phyloP scores from a whole-genome alignment of 2,329 filamentous ascomycete genomes.

The Curvularia eragrostidis region DNA sequence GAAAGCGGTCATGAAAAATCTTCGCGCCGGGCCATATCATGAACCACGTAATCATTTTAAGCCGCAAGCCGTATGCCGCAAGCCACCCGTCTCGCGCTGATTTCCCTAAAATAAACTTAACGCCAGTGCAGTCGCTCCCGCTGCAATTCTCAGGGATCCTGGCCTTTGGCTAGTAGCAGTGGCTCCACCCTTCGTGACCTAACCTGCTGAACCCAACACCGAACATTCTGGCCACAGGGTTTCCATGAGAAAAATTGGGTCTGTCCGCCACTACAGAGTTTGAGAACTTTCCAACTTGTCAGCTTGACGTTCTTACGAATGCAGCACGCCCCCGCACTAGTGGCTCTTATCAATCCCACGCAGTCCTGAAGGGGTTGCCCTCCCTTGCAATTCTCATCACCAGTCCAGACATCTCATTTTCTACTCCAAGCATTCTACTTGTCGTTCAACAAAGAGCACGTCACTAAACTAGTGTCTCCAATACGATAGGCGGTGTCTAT shows the following conservation, averaged over 20 bases:
- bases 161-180: constrained; percentile 24
- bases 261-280: constrained; percentile 26
- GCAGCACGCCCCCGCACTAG: constrained; percentile 22
- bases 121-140: constrained; percentile 39
- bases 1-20: constrained; percentile 8
- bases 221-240: constrained; percentile 43
- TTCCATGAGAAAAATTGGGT: constrained; percentile 34
- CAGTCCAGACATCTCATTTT: not conserved
- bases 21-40: constrained; percentile 21
- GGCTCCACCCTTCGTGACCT: constrained; percentile 36
- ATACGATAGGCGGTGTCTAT: constrained; percentile 1
- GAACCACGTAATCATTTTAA: constrained; percentile 13
- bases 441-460: not conserved
- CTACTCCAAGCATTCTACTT: not conserved
- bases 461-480: not conserved
- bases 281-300: constrained; percentile 23
- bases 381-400: constrained; percentile 8
- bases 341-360: constrained; percentile 32
- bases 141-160: constrained; percentile 25
- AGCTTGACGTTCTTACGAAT: constrained; percentile 20
- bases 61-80: too few species aligned
- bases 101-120: constrained; percentile 26
- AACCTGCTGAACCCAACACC: constrained; percentile 34
- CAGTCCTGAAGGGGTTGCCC: constrained; percentile 5
- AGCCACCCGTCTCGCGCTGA: constrained; percentile 19